phyloP scores from a whole-genome alignment of 192 early-diverging fungal genomes.

The Gamsiella multidivaricata region DNA sequence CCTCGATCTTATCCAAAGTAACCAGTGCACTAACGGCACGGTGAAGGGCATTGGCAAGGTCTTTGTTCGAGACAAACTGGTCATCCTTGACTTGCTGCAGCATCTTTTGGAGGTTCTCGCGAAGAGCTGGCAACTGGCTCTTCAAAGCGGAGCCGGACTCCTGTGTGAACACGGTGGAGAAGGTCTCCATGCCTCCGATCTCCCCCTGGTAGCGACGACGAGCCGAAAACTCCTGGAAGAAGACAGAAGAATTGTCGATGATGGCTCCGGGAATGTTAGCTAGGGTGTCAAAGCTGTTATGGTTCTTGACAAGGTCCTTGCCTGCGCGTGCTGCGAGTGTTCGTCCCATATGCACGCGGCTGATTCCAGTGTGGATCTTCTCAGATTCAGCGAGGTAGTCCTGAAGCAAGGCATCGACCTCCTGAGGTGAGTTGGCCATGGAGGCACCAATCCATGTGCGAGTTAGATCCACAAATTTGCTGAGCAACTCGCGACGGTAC shows the following conservation, averaged over 20 bases:
- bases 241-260: constrained; percentile 64
- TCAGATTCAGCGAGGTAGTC: constrained; percentile 75
- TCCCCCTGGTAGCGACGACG: constrained; percentile 65
- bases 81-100: constrained; percentile 56
- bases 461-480: constrained; percentile 67
- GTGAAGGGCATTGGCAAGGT: constrained; percentile 63
- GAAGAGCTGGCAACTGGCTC: constrained; percentile 53
- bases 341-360: constrained; percentile 73
- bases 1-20: constrained; percentile 64
- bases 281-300: constrained; percentile 43
- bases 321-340: constrained; percentile 68
- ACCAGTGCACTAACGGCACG: constrained; percentile 65
- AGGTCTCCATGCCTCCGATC: constrained; percentile 49
- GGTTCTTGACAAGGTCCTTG: constrained; percentile 49
- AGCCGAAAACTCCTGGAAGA: constrained; percentile 64
- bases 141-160: constrained; percentile 49
- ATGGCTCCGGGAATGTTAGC: constrained; percentile 49
- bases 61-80: constrained; percentile 54
- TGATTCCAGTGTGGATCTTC: constrained; percentile 64
- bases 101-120: constrained; percentile 52
- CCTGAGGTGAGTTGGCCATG: constrained; percentile 72
- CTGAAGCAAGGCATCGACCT: constrained; percentile 75
- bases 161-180: constrained; percentile 27
- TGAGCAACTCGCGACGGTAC: constrained; percentile 76
- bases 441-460: constrained; percentile 75